Percentiles rank a stretch among this genome's conserved stretches.
Evolutionary conservation across 352 stramenopile genomes (phyloP).

Genomic region (Thalassiosira delicatula): DNA sequence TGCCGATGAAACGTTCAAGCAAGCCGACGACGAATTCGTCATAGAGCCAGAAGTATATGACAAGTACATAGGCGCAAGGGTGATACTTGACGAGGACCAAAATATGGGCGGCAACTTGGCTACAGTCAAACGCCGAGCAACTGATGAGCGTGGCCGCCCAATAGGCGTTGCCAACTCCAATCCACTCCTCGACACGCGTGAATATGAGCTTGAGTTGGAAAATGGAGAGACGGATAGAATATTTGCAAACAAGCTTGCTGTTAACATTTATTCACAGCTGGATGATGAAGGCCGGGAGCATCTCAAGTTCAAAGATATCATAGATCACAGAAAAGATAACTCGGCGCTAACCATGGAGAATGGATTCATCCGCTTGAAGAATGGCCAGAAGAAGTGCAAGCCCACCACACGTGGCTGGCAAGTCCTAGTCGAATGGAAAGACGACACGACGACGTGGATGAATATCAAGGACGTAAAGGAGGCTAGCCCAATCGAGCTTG

Average conservation of each 20-base stretch:
- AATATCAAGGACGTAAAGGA: conserved; percentile 66
- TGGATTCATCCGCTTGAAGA: too few species aligned
- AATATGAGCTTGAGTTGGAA: conserved; percentile 46
- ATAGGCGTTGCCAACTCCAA: conserved; percentile 45
- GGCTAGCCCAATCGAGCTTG: conserved; percentile 50
- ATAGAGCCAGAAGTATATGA: conserved; percentile 27
- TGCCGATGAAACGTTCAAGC: too few species aligned
- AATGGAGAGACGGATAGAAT: conserved; percentile 36
- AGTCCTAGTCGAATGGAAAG: conserved; percentile 55
- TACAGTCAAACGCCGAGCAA: conserved; percentile 30
- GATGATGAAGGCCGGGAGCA: too few species aligned
- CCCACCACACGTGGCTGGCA: conserved; percentile 56
- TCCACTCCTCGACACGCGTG: conserved; percentile 38
- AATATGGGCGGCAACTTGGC: conserved; percentile 10
- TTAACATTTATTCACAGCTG: too few species aligned
- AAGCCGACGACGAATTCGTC: too few species aligned
- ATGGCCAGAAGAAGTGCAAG: too few species aligned
- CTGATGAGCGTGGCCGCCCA: conserved; percentile 26
- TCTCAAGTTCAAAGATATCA: too few species aligned
- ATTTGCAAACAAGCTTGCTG: too few species aligned
- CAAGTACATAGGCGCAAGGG: conserved; percentile 36
- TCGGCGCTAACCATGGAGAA: too few species aligned
- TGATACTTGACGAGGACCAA: conserved; percentile 25
- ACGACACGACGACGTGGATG: conserved; percentile 51
- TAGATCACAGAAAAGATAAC: too few species aligned